phyloP scores from a whole-genome alignment of 2,329 filamentous ascomycete genomes.

The Coleophoma crateriformis region DNA sequence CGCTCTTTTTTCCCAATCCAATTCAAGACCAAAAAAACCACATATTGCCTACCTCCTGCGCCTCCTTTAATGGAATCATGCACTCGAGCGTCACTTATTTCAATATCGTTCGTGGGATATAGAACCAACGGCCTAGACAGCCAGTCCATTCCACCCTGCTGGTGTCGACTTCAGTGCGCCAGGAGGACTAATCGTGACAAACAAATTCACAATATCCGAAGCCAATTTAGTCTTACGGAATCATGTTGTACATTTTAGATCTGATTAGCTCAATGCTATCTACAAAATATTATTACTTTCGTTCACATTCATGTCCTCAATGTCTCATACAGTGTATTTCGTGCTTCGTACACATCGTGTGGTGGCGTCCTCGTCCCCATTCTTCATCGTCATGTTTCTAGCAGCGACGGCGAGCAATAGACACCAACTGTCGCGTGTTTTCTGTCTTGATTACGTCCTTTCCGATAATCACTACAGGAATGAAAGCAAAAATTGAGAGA shows the following conservation, averaged over 20 bases:
- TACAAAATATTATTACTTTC: no score
- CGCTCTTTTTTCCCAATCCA: neutral
- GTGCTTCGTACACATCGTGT: no score
- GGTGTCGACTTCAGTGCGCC: conserved; percentile 26
- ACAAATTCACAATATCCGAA: conserved; percentile 11
- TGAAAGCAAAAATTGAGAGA: neutral
- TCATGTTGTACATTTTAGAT: no score
- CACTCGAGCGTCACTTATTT: conserved; percentile 30
- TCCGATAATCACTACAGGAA: neutral
- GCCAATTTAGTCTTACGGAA: no score
- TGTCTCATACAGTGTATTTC: no score
- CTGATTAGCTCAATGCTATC: no score
- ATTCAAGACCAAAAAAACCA: conserved; percentile 17
- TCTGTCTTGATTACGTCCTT: conserved; percentile 12
- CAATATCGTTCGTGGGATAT: conserved; percentile 31
- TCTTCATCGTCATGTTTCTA: neutral
- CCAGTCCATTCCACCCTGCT: conserved; percentile 32
- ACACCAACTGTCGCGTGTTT: conserved; percentile 13
- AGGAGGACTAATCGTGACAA: conserved; percentile 32
- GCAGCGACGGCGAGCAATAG: conserved; percentile 16
- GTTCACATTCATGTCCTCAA: no score
- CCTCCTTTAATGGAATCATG: conserved; percentile 20
- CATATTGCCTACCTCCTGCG: conserved; percentile 31
- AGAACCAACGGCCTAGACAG: conserved; percentile 30
- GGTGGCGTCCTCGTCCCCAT: no score